Evolutionary conservation across 129 eudicot genomes (phyloP), one percentile per base, ranked within the genome.

Genomic region (Erigeron canadensis): DNA sequence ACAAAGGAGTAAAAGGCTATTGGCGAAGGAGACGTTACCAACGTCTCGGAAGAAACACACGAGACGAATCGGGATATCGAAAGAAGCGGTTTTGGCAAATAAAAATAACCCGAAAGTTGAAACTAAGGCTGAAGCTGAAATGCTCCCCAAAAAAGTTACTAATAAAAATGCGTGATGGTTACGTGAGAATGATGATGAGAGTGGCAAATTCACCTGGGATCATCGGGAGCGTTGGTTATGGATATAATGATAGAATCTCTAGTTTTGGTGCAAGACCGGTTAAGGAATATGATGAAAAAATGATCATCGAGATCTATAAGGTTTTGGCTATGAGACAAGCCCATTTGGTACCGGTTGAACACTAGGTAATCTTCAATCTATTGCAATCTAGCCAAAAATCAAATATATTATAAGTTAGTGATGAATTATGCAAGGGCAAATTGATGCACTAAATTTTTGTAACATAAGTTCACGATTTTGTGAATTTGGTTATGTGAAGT

Each of bases 11-110:
- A n/a, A 83, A 74, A 72, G 67, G 83, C 1, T 92, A 92, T 69
- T 86, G 95, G 90, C 78, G 81, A 7, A 64, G 88, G 62, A 82
- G 86, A 28, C 84, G 84, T n/a, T 92, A 92, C 76, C 13, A 66
- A 70, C 79, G 84, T 5, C 77, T 92, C 12, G 59, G 55, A 16
- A 83, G 83, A 42, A 48, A 19, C 16, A 48, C 7, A 18, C 62
- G 51, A 43, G 21, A 44, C 13, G 81, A 77, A 53, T 46, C 75
- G 21, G 80, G 65, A 3, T 15, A n/a, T 0, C 77, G 15, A 8
- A 23, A 48, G 63, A 34, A 47, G 15, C 73, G 81, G 41, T 75
- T 70, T 72, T 79, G 87, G 87, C 37, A 70, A 53, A 43, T 79
- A 9, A 54, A 51, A 48, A 28, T 83, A 57, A 45, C 34, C 8